Conservation (phyloP, 257 asterid species). For the Lycium ferocissimum region DNA sequence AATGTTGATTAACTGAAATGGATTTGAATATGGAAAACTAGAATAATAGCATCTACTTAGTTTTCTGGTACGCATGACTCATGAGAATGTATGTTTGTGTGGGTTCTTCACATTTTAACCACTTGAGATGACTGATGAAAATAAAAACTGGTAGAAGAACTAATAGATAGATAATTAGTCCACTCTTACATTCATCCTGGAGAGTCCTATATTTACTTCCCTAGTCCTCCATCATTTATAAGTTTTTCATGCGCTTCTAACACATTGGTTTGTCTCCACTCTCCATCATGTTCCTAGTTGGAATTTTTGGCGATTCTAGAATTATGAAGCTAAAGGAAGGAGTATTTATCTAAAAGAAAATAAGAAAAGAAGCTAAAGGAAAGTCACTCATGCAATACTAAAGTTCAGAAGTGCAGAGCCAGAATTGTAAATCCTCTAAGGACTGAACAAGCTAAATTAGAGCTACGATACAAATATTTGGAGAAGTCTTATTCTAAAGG, state of each 20-base stretch:
- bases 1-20: neutral
- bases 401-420: neutral
- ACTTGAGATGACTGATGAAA: neutral
- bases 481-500: neutral
- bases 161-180: neutral
- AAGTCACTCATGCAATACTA: neutral
- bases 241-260: neutral
- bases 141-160: neutral
- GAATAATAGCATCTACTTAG: neutral
- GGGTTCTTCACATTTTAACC: neutral
- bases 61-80: neutral
- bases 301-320: neutral
- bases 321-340: neutral
- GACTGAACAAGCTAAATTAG: neutral
- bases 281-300: neutral
- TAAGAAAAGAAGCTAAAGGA: neutral
- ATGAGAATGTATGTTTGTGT: neutral
- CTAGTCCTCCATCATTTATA: constrained; percentile 11
- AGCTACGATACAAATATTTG: neutral
- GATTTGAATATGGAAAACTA: neutral
- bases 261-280: neutral
- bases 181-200: neutral
- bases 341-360: too few species aligned
- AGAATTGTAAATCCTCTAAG: neutral
- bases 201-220: constrained; percentile 20